Conservation (phyloP, 495 filamentous ascomycete species). For the Aspergillus biplanus region DNA sequence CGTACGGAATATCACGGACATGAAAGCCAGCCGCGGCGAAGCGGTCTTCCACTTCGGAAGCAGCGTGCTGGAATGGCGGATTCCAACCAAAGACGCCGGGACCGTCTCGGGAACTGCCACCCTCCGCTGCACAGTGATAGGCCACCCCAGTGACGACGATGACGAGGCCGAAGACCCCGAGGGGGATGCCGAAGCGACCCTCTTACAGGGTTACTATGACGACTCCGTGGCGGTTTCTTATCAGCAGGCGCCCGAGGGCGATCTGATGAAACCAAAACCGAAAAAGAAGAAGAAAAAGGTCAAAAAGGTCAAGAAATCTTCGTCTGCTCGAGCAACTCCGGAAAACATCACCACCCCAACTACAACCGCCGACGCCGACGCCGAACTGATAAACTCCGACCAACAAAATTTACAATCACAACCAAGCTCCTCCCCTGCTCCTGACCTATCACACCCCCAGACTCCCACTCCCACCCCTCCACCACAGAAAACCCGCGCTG, state of each 20-base stretch:
- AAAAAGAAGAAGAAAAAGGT: conserved; percentile 47
- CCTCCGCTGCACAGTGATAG: conserved; percentile 78
- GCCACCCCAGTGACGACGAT: conserved; percentile 58
- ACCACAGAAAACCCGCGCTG: conserved; percentile 14
- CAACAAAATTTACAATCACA: conserved; percentile 19
- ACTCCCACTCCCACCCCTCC: conserved; percentile 26
- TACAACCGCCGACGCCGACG: conserved; percentile 26
- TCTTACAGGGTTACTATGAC: conserved; percentile 60
- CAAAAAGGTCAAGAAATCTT: conserved; percentile 46
- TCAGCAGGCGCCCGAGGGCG: conserved; percentile 30
- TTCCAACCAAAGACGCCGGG: conserved; percentile 69
- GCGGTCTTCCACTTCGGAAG: conserved; percentile 76
- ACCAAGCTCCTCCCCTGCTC: conserved; percentile 23
- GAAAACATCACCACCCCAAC: neutral
- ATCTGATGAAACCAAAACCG: conserved; percentile 36
- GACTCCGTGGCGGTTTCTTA: conserved; percentile 51
- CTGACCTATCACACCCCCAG: conserved; percentile 31
- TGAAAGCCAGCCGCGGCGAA: conserved; percentile 83
- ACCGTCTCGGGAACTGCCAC: conserved; percentile 68
- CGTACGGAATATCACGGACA: conserved; percentile 85
- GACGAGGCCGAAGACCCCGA: conserved; percentile 55
- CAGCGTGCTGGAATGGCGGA: conserved; percentile 77
- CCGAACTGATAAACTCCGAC: conserved; percentile 17
- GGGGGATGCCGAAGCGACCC: conserved; percentile 44
- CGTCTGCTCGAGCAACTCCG: conserved; percentile 21